Conservation (phyloP, 495 filamentous ascomycete genomes). For the Neurospora tetrasperma region DNA sequence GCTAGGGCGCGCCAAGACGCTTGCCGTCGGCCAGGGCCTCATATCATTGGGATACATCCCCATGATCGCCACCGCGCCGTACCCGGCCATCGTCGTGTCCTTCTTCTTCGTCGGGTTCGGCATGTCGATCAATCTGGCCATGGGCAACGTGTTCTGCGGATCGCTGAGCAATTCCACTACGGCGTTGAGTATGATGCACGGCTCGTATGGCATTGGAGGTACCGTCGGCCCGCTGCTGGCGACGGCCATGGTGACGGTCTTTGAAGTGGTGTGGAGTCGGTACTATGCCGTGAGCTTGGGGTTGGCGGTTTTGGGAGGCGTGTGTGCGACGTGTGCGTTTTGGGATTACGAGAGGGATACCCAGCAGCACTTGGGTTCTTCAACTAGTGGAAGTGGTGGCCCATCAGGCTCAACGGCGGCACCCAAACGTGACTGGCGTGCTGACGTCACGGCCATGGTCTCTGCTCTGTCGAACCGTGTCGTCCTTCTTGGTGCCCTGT, state of each 20-base stretch:
- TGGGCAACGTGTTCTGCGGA: constrained; percentile 67
- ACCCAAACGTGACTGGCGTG: neutral
- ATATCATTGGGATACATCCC: constrained; percentile 46
- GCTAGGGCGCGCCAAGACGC: constrained; percentile 52
- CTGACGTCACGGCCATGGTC: constrained; percentile 22
- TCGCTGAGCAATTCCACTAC: constrained; percentile 53
- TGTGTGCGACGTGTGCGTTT: constrained; percentile 47
- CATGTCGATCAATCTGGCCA: constrained; percentile 53
- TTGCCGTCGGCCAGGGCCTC: constrained; percentile 46
- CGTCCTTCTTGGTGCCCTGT: constrained; percentile 59
- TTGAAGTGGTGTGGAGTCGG: constrained; percentile 41
- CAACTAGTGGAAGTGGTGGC: constrained; percentile 10
- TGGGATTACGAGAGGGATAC: constrained; percentile 41
- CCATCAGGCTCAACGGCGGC: neutral
- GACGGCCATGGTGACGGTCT: constrained; percentile 46
- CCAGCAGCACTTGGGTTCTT: neutral
- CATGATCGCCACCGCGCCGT: constrained; percentile 56
- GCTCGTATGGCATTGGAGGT: constrained; percentile 64
- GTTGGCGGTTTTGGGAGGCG: constrained; percentile 39
- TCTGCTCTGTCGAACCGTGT: constrained; percentile 43
- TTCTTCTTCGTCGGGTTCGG: constrained; percentile 63
- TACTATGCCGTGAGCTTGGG: constrained; percentile 51
- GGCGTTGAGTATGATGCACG: constrained; percentile 55
- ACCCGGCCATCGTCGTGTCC: constrained; percentile 50
- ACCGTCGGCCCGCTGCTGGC: constrained; percentile 60